Percentiles rank a stretch among this genome's conserved stretches.
Conservation (phyloP, 345 rosid species). For the Pistacia integerrima region DNA sequence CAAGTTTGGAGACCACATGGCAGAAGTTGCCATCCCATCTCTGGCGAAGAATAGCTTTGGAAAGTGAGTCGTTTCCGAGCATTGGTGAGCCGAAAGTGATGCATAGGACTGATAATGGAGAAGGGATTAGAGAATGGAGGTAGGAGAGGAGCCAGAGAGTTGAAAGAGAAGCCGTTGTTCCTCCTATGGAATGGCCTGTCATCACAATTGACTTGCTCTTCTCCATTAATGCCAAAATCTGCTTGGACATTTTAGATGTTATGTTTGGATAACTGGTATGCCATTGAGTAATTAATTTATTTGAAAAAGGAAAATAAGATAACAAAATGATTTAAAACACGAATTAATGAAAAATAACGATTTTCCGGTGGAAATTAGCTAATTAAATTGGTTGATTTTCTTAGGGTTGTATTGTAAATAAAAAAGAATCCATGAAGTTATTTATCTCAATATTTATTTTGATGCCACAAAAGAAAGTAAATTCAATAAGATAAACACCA, state of each 20-base stretch:
- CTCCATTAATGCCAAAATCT: slow-evolving; percentile 40
- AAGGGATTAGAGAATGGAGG: slow-evolving; percentile 26
- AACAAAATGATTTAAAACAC: too few species aligned
- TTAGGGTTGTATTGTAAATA: too few species aligned
- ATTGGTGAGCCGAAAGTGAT: slow-evolving; percentile 85
- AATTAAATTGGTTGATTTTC: too few species aligned
- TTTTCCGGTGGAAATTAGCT: too few species aligned
- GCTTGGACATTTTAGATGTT: slow-evolving; percentile 6
- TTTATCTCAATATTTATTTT: too few species aligned
- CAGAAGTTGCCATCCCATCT: slow-evolving; percentile 74
- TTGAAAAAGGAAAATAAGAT: too few species aligned
- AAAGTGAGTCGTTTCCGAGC: slow-evolving; percentile 67
- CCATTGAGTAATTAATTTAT: too few species aligned
- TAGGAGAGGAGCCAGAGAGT: slow-evolving; percentile 77
- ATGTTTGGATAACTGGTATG: too few species aligned
- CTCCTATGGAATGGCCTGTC: slow-evolving; percentile 86
- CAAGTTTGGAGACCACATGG: slow-evolving; percentile 62
- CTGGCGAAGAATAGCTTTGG: slow-evolving; percentile 51
- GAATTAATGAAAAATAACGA: too few species aligned
- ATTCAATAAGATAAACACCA: too few species aligned
- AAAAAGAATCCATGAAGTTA: too few species aligned
- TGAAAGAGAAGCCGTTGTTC: slow-evolving; percentile 68
- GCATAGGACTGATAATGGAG: slow-evolving; percentile 47
- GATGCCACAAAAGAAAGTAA: too few species aligned
- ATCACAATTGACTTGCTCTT: slow-evolving; percentile 54